Conservation (phyloP, 1,139 yeast genomes). For the Magnusiomyces magnusii region DNA sequence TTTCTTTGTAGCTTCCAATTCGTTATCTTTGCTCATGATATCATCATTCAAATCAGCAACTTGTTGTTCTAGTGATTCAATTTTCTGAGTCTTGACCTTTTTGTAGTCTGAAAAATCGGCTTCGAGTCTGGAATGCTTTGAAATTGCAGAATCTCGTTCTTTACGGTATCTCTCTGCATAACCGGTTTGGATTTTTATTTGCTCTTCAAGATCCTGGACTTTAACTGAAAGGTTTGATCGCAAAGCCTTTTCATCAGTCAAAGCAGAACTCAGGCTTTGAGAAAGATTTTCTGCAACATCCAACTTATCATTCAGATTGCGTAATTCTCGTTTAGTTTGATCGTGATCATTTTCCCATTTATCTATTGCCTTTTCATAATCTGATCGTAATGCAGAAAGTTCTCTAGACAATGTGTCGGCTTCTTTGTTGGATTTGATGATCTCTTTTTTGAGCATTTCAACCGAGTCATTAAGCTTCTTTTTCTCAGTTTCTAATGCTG, state of each 20-base stretch:
- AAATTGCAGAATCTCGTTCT: constrained; percentile 11
- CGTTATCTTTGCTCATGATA: not conserved
- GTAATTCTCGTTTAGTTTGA: constrained; percentile 11
- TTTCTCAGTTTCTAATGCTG: constrained; percentile 28
- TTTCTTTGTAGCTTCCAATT: not conserved
- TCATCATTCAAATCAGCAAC: constrained; percentile 5
- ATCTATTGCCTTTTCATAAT: constrained; percentile 35
- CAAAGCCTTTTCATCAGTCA: constrained; percentile 30
- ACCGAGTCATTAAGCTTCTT: constrained; percentile 13
- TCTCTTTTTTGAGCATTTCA: constrained; percentile 44
- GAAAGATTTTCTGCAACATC: constrained; percentile 36
- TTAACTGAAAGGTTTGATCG: constrained; percentile 24
- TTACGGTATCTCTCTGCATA: constrained; percentile 14
- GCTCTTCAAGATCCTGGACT: constrained; percentile 11
- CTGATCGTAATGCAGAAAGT: constrained; percentile 41
- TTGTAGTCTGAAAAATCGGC: constrained; percentile 1
- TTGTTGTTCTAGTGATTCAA: constrained; percentile 2
- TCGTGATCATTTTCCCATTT: constrained; percentile 39
- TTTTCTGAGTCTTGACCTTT: not conserved
- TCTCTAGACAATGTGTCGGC: constrained; percentile 55
- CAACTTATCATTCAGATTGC: constrained; percentile 22
- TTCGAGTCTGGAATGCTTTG: constrained; percentile 5
- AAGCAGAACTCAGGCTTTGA: constrained; percentile 36
- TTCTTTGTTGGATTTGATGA: constrained; percentile 52
- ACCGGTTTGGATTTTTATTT: constrained; percentile 12